A percentile compares a stretch with the other conserved stretches of the same genome.
phyloP scores from a whole-genome alignment of 257 asterid species.

The Nicotiana paniculata region DNA sequence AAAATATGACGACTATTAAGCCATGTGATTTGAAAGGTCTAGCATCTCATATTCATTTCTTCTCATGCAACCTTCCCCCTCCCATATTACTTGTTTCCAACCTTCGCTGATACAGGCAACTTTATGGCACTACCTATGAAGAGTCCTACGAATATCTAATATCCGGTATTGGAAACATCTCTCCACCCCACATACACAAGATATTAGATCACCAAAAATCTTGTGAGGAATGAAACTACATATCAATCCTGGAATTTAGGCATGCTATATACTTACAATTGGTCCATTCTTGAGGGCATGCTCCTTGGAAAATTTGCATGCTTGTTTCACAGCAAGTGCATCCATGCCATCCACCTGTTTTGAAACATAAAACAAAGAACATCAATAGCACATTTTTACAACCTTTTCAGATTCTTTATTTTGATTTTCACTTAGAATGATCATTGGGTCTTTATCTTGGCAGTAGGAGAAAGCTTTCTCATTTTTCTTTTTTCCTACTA shows the following conservation, averaged over 20 bases:
- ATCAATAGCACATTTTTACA: not conserved
- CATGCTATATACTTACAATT: slow-evolving; percentile 51
- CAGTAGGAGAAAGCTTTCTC: not conserved
- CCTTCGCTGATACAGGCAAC: not conserved
- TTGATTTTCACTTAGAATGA: not conserved
- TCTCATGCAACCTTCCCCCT: not conserved
- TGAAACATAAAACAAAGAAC: not conserved
- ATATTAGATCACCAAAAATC: not conserved
- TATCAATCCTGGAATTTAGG: not conserved
- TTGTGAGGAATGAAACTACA: not conserved
- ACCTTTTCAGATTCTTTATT: not conserved
- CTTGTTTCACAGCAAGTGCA: slow-evolving; percentile 94
- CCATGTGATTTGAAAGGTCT: slow-evolving; percentile 5
- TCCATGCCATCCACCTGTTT: slow-evolving; percentile 98
- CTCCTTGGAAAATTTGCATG: slow-evolving; percentile 94
- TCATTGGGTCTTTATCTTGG: not conserved
- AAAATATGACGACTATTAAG: not conserved
- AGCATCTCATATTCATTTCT: not conserved
- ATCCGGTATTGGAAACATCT: not conserved
- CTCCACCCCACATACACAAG: not conserved
- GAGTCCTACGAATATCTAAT: not conserved
- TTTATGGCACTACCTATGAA: not conserved
- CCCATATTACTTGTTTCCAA: not conserved
- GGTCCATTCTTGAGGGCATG: slow-evolving; percentile 90
- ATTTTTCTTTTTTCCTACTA: not conserved